Evolutionary conservation across 225 moss, liverwort and hornwort genomes (phyloP).

Genomic region (Bryoerythrophyllum caledonicum): DNA sequence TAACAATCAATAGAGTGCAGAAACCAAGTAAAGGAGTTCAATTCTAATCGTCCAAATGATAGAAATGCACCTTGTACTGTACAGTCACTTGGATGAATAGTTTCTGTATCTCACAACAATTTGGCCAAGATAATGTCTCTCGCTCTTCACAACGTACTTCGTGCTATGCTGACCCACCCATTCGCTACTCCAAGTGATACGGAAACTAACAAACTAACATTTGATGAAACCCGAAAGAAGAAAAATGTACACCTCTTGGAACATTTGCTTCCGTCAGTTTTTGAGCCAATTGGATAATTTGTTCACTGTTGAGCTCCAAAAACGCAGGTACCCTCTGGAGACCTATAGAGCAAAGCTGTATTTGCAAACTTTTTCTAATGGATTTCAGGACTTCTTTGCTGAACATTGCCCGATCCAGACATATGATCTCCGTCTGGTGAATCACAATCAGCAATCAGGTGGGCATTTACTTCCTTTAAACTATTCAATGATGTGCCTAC

Average conservation of each 20-base stretch:
- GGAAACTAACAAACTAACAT: background rate
- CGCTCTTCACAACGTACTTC: background rate
- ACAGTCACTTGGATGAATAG: background rate
- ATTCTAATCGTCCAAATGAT: background rate
- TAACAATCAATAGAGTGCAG: background rate
- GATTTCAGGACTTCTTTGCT: conserved; percentile 54
- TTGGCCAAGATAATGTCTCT: background rate
- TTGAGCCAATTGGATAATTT: conserved; percentile 69
- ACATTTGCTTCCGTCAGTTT: conserved; percentile 62
- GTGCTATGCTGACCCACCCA: background rate
- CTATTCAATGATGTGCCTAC: background rate
- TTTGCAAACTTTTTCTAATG: conserved; percentile 77
- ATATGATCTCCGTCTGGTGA: conserved; percentile 70
- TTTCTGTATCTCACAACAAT: background rate
- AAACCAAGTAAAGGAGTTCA: background rate
- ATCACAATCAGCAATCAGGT: conserved; percentile 17
- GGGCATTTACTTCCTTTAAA: no score
- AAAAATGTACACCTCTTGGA: conserved; percentile 48
- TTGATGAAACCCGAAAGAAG: background rate
- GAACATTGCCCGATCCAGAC: conserved; percentile 61
- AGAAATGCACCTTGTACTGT: background rate
- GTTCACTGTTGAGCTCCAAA: conserved; percentile 78
- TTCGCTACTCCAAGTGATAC: background rate
- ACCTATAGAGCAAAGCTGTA: conserved; percentile 74
- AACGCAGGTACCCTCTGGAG: conserved; percentile 85